Conservation (phyloP, 805 yeast species). For the Saturnispora gosingensis region DNA sequence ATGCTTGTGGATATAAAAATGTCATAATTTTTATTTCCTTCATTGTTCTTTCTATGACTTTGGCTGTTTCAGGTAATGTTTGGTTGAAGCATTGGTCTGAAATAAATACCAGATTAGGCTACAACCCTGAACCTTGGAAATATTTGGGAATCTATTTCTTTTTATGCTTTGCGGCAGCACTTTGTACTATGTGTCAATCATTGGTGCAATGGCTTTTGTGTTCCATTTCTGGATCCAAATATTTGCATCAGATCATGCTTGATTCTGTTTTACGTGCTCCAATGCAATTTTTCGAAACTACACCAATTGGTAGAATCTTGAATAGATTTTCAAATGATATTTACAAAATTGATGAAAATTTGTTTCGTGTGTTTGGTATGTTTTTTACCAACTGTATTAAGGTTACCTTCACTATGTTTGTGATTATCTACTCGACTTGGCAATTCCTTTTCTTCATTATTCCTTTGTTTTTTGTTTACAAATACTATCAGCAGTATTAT, state of each 20-base stretch:
- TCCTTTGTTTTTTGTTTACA: constrained; percentile 60
- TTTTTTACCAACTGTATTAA: constrained; percentile 53
- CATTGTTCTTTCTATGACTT: constrained; percentile 47
- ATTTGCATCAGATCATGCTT: constrained; percentile 70
- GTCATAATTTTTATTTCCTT: constrained; percentile 50
- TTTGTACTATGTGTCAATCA: constrained; percentile 53
- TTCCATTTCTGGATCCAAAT: constrained; percentile 72
- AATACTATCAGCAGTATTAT: constrained; percentile 68
- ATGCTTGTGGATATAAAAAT: constrained; percentile 68
- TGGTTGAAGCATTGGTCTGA: constrained; percentile 99
- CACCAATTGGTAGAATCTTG: constrained; percentile 87
- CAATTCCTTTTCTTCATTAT: constrained; percentile 61
- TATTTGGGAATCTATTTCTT: constrained; percentile 70
- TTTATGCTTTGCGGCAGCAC: constrained; percentile 62
- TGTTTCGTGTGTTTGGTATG: constrained; percentile 62
- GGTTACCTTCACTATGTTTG: constrained; percentile 66
- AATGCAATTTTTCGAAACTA: constrained; percentile 91
- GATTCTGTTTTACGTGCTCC: constrained; percentile 71
- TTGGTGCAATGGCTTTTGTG: constrained; percentile 70
- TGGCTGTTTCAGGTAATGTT: constrained; percentile 62
- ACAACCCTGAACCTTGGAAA: constrained; percentile 60
- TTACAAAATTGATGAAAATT: constrained; percentile 74
- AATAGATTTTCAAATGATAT: constrained; percentile 90
- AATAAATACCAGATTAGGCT: constrained; percentile 57
- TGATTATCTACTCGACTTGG: constrained; percentile 84